Conservation (phyloP, 2,329 filamentous ascomycete species). For the Colletotrichum sp. region DNA sequence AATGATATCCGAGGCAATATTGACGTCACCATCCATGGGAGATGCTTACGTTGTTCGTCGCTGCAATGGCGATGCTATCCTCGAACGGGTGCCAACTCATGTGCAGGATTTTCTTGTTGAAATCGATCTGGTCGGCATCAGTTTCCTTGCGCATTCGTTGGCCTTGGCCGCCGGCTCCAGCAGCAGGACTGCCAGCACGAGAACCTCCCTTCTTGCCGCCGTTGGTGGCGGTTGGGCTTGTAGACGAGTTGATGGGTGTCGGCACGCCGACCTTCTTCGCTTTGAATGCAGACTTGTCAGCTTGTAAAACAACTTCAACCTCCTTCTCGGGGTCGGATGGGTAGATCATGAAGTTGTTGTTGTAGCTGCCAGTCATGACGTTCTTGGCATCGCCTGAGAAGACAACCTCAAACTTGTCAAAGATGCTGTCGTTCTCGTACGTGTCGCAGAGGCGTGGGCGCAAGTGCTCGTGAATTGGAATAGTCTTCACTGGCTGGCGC, state of each 20-base stretch:
- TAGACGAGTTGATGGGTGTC: conserved; percentile 88
- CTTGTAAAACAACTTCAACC: conserved; percentile 95
- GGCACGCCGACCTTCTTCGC: conserved; percentile 99
- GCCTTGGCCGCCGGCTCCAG: conserved; percentile 67
- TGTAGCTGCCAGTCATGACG: conserved; percentile 99
- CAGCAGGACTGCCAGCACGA: conserved; percentile 85
- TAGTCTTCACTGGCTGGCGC: conserved; percentile 94
- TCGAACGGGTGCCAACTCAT: conserved; percentile 99
- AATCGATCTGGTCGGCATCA: conserved; percentile 98
- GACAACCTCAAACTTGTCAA: conserved; percentile 99
- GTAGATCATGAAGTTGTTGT: conserved; percentile 99
- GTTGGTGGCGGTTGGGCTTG: conserved; percentile 73
- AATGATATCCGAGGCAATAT: neutral
- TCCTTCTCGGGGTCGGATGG: conserved; percentile 95
- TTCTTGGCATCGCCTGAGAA: conserved; percentile 99
- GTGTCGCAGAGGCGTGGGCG: conserved; percentile 94
- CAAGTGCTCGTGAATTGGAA: conserved; percentile 97
- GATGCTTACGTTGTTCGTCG: conserved; percentile 92
- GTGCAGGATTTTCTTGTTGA: conserved; percentile 99
- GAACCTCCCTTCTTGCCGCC: conserved; percentile 87
- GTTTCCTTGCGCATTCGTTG: conserved; percentile 99
- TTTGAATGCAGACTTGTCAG: conserved; percentile 99
- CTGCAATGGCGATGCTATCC: conserved; percentile 98
- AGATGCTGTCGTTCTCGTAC: conserved; percentile 99
- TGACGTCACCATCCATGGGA: neutral